These are phyloP conservation scores for Theileria orientalis DNA, from an alignment of 169 alveolate species.

Conservation along the genomic window DNA sequence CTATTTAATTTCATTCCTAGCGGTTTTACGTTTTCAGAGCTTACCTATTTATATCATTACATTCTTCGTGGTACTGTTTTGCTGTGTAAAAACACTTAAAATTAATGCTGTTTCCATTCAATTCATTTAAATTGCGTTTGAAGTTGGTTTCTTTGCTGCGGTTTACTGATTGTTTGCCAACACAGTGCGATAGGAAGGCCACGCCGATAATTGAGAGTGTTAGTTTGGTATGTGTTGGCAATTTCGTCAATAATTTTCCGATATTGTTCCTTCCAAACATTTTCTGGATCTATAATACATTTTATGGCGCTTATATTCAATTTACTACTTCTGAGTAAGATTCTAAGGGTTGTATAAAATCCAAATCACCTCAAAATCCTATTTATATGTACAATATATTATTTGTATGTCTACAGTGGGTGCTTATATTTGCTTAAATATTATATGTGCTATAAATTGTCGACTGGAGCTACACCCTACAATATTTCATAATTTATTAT, in stretches of 20 bases:
- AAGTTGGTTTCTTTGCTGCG: constrained; percentile 15
- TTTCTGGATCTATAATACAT: neutral
- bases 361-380: too few species aligned
- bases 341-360: too few species aligned
- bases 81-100: constrained; percentile 74
- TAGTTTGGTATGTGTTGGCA: constrained; percentile 19
- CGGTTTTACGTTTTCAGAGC: neutral
- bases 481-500: too few species aligned
- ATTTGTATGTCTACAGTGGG: too few species aligned
- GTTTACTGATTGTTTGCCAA: constrained; percentile 18
- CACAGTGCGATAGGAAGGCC: constrained; percentile 26
- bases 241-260: constrained; percentile 16
- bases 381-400: too few species aligned
- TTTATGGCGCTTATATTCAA: too few species aligned
- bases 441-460: too few species aligned
- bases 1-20: neutral
- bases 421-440: too few species aligned
- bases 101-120: constrained; percentile 28
- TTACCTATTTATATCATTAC: constrained; percentile 52
- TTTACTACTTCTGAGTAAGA: too few species aligned
- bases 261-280: constrained; percentile 17
- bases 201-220: constrained; percentile 15
- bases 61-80: constrained; percentile 74
- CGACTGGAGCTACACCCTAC: too few species aligned
- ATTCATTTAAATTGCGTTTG: constrained; percentile 16